These are phyloP conservation scores for Emergomyces pasteurianus DNA, from an alignment of 2,329 filamentous ascomycete genomes.

Conservation along the genomic window DNA sequence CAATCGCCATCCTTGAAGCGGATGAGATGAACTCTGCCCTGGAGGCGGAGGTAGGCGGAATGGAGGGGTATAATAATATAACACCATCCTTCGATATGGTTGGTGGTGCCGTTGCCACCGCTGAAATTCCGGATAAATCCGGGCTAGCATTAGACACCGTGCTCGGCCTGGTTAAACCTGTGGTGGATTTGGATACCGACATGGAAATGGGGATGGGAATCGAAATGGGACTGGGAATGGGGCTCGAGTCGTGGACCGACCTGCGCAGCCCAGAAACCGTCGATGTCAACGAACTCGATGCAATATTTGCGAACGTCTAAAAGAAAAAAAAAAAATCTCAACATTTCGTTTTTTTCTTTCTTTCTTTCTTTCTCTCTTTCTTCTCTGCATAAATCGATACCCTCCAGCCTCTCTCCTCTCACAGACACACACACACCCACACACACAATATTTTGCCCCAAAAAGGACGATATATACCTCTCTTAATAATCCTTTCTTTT, in stretches of 20 bases:
- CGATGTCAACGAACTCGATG: conserved; percentile 85
- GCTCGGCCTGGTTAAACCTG: conserved; percentile 15
- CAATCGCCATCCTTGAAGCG: conserved; percentile 21
- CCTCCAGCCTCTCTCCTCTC: neutral
- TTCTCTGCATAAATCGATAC: neutral
- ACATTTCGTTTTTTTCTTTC: neutral
- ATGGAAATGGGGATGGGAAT: conserved; percentile 13
- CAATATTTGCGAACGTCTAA: conserved; percentile 66
- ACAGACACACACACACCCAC: no score
- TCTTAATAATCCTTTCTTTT: neutral
- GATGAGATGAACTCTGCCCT: conserved; percentile 34
- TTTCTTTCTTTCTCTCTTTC: neutral
- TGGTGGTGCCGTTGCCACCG: neutral
- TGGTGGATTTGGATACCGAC: conserved; percentile 24
- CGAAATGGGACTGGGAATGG: conserved; percentile 27
- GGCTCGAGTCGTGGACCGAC: conserved; percentile 45
- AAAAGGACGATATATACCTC: neutral
- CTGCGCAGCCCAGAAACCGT: conserved; percentile 71
- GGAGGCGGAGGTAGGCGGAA: conserved; percentile 26
- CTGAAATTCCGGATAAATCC: neutral
- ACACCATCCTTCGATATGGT: neutral
- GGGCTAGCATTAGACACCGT: neutral
- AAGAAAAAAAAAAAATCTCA: neutral
- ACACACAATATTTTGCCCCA: neutral
- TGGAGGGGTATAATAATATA: neutral